Evolutionary conservation across 371 early-diverging fungal species (phyloP).

Genomic region (Capniomyces stellatus): DNA sequence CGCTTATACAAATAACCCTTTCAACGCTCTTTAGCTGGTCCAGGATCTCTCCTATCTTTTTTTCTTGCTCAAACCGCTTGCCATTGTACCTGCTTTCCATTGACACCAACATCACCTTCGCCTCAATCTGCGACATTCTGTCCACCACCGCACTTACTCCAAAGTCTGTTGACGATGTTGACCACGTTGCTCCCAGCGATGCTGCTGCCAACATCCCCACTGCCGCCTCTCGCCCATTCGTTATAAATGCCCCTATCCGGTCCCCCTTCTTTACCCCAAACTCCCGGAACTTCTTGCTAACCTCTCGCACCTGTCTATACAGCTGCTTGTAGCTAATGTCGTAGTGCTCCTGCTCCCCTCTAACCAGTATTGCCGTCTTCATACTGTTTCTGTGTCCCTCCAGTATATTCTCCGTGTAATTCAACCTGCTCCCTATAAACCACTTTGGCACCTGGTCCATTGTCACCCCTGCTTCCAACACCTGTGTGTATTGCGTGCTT

Average conservation of each 20-base stretch:
- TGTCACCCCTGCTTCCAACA: conserved; percentile 37
- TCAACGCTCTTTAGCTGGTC: conserved; percentile 4
- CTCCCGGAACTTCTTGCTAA: conserved; percentile 50
- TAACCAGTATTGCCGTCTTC: conserved; percentile 53
- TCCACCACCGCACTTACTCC: conserved; percentile 84
- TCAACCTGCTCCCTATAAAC: conserved; percentile 70
- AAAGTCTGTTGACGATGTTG: conserved; percentile 89
- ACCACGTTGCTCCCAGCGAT: conserved; percentile 92
- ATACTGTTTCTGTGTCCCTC: conserved; percentile 29
- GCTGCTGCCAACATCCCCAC: conserved; percentile 84
- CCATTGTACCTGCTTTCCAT: conserved; percentile 82
- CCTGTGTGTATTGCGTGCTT: conserved; percentile 29
- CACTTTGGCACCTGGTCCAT: conserved; percentile 81
- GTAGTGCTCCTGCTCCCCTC: conserved; percentile 25
- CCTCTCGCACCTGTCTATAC: conserved; percentile 35
- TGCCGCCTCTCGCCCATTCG: conserved; percentile 74
- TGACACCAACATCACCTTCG: conserved; percentile 81
- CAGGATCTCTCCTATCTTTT: conserved; percentile 53
- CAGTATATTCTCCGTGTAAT: conserved; percentile 83
- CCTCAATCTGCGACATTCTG: conserved; percentile 84
- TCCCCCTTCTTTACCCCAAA: conserved; percentile 68
- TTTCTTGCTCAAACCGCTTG: conserved; percentile 58
- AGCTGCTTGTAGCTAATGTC: conserved; percentile 59
- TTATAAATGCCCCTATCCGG: conserved; percentile 81
- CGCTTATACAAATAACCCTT: neutral